Evolutionary conservation across 2,329 filamentous ascomycete genomes (phyloP), one percentile per base, ranked within the genome.

Genomic region (Colletotrichum neosansevieriae): DNA sequence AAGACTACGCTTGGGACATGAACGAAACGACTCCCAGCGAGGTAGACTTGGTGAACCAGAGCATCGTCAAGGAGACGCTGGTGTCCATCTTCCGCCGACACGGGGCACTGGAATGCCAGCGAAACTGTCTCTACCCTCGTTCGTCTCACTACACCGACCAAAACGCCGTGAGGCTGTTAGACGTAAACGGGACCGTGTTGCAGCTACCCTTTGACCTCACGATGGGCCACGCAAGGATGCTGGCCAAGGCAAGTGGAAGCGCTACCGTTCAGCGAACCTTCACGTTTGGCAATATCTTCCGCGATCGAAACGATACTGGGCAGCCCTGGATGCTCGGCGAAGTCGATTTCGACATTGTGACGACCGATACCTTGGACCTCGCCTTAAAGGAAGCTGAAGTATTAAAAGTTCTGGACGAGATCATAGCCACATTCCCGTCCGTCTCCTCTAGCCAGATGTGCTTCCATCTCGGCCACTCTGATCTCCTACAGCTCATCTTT

Each of bases 331-430:
- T 91, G 74, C 92, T 93, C 76, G 92, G 93, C 10, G 96, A 98
- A 76, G 94, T 97, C 2, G 94, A 98, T 77, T 99, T 98, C 77
- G 96, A 99, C 79, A 94, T 99, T 68, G 87, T 97, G n/a, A 95
- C 94, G 0, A 87, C 89, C 50, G 91, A 94, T 73, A 91, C 91
- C 1, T 80, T 94, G 5, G 94, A 98, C 74, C 83, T 97, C 51
- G 91, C 94, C 1, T 79, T 98, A 63, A 97, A 97, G 75, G 96
- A 99, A 79, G 95, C 95, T 0, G 95, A 98, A 78, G 91, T 94
- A 0, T 88, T 99, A 73, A 98, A 98, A 74, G 94, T 98, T 2
- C 82, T 98, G 21, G 96, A 99, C 76, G 96, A 99, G 76, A 92
- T 98, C 45, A 87, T 97, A 15, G 86, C 90, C 56, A 87, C 91